These are phyloP conservation scores for Sugiyamaella pinicola DNA, from an alignment of 1,139 yeast species.

Conservation along the genomic window DNA sequence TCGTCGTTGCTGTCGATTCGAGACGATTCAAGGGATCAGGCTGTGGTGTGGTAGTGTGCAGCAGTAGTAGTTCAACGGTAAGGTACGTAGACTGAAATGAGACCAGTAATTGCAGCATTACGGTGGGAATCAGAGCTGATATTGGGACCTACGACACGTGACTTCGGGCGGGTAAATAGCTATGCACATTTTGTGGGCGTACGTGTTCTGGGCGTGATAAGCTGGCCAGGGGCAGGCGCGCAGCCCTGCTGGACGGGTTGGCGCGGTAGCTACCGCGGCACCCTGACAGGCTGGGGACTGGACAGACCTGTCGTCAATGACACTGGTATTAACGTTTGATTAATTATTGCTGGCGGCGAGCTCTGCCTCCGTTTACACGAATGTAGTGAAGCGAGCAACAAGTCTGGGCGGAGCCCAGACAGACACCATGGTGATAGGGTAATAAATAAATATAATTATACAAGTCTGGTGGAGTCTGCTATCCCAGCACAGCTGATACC, in stretches of 20 bases:
- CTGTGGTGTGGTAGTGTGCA: not conserved
- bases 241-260: too few relatives aligned
- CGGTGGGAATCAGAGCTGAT: too few relatives aligned
- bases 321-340: too few relatives aligned
- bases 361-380: too few relatives aligned
- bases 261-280: too few relatives aligned
- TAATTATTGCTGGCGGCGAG: too few relatives aligned
- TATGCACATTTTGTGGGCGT: too few relatives aligned
- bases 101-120: slow-evolving; percentile 2
- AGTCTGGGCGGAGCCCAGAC: slow-evolving; percentile 5
- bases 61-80: not conserved
- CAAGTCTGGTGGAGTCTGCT: not conserved
- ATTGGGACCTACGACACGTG: slow-evolving; percentile 1
- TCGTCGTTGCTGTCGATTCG: not conserved
- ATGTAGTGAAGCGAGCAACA: not conserved
- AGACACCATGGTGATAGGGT: not conserved
- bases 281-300: too few relatives aligned
- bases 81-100: not conserved
- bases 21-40: slow-evolving; percentile 4
- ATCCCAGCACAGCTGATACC: not conserved
- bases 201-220: too few relatives aligned
- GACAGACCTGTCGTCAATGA: too few relatives aligned
- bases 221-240: too few relatives aligned
- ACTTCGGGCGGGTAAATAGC: slow-evolving; percentile 1
- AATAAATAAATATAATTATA: not conserved